A percentile compares a stretch with the other conserved stretches of the same genome.
These are phyloP conservation scores for Nicotiana sylvestris DNA, from an alignment of 257 asterid genomes.

Conservation along the genomic window DNA sequence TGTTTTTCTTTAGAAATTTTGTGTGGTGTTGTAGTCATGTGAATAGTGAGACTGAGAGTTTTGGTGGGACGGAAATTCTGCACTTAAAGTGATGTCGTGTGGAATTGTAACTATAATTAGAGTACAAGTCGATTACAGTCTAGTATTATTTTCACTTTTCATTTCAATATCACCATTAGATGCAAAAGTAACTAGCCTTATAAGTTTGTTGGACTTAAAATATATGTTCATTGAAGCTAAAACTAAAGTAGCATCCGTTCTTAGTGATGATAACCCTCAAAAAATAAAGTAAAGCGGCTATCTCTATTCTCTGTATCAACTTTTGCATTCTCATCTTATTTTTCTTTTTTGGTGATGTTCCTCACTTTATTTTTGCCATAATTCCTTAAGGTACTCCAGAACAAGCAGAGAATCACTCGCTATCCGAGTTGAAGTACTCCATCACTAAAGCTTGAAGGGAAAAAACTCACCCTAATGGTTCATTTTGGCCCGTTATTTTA, in stretches of 20 bases:
- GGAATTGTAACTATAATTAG: neutral
- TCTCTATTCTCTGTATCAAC: neutral
- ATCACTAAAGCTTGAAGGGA: no score
- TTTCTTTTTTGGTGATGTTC: neutral
- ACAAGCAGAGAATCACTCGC: no score
- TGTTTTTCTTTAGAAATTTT: neutral
- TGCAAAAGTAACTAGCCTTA: neutral
- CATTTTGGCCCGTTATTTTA: no score
- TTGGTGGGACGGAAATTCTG: no score
- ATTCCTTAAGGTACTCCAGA: no score
- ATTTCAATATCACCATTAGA: no score
- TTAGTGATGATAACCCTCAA: neutral
- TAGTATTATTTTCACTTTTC: neutral
- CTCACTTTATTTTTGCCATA: no score
- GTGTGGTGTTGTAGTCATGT: neutral
- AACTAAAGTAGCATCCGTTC: neutral
- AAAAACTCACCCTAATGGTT: no score
- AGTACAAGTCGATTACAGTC: neutral
- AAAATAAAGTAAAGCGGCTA: neutral
- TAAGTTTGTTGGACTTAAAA: neutral
- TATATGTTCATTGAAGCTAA: neutral
- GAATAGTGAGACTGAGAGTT: neutral
- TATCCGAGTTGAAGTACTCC: no score
- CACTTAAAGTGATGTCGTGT: neutral
- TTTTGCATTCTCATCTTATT: neutral